phyloP scores from a whole-genome alignment of 352 stramenopile genomes.

The Phytophthora sp. region DNA sequence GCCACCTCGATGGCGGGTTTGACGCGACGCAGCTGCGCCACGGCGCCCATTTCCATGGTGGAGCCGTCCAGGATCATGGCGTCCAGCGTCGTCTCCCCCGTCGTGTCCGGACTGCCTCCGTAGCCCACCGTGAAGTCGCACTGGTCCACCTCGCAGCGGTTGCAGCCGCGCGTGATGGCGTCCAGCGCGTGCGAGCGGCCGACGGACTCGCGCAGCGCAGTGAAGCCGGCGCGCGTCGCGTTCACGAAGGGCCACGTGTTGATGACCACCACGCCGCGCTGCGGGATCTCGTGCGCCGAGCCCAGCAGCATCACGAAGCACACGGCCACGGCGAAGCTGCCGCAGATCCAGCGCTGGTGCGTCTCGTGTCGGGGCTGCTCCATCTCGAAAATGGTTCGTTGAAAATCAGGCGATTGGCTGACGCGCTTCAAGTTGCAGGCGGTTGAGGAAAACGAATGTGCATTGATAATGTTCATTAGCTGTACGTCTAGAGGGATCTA shows the following conservation, averaged over 20 bases:
- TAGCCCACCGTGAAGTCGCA: conserved; percentile 91
- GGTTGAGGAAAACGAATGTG: no score
- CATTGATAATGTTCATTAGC: no score
- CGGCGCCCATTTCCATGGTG: conserved; percentile 86
- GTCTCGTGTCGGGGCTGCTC: conserved; percentile 31
- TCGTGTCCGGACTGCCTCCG: conserved; percentile 85
- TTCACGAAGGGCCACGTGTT: conserved; percentile 87
- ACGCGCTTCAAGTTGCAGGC: no score
- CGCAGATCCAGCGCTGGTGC: conserved; percentile 40
- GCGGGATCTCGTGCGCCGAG: conserved; percentile 32
- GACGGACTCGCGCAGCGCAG: conserved; percentile 30
- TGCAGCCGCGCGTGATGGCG: conserved; percentile 73
- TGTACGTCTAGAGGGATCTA: no score
- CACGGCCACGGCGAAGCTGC: conserved; percentile 28
- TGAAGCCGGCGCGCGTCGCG: conserved; percentile 72
- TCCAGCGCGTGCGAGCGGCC: conserved; percentile 45
- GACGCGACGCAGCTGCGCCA: conserved; percentile 80
- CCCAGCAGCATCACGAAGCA: conserved; percentile 38
- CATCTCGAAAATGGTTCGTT: no score
- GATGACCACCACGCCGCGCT: conserved; percentile 61
- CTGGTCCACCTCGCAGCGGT: conserved; percentile 84
- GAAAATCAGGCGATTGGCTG: no score
- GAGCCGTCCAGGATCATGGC: conserved; percentile 91
- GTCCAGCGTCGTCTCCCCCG: conserved; percentile 90
- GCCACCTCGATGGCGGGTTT: conserved; percentile 88